A percentile compares a stretch with the other conserved stretches of the same genome.
These are phyloP conservation scores for Candida lessepsii DNA, from an alignment of 805 yeast genomes.

Conservation along the genomic window DNA sequence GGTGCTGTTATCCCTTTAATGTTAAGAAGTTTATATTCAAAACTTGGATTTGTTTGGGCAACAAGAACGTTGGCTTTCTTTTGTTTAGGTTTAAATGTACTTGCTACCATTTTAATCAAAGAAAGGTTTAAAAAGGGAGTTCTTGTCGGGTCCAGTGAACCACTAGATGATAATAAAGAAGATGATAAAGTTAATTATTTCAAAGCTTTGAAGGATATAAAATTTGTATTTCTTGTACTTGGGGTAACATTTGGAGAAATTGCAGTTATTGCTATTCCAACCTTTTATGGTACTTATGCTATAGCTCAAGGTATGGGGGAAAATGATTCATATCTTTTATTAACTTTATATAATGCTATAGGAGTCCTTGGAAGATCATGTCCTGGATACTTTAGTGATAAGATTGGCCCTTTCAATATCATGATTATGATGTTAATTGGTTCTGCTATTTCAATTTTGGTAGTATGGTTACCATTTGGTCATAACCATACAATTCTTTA, in stretches of 20 bases:
- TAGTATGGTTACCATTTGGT: constrained; percentile 71
- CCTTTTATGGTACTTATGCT: constrained; percentile 60
- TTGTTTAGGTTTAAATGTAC: constrained; percentile 25
- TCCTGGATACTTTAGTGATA: constrained; percentile 57
- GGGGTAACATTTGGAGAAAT: constrained; percentile 50
- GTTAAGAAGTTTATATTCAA: constrained; percentile 42
- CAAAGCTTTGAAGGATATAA: constrained; percentile 35
- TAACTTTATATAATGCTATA: constrained; percentile 46
- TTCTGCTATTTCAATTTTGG: constrained; percentile 47
- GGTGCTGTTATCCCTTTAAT: constrained; percentile 62
- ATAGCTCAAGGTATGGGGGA: constrained; percentile 46
- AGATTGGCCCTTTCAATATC: constrained; percentile 55
- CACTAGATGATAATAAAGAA: constrained; percentile 5
- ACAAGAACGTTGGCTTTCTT: constrained; percentile 46
- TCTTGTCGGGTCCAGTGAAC: not conserved
- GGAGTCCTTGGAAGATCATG: constrained; percentile 53
- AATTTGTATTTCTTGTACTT: constrained; percentile 32
- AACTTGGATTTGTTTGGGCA: constrained; percentile 62
- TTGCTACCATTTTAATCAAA: constrained; percentile 26
- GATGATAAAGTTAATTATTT: constrained; percentile 33
- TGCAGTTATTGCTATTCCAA: constrained; percentile 49
- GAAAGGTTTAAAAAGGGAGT: constrained; percentile 21
- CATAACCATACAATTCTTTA: constrained; percentile 40
- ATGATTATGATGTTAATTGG: constrained; percentile 48
- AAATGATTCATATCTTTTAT: constrained; percentile 40